phyloP scores from a whole-genome alignment of 352 stramenopile species.

The Phytophthora chlamydospora region DNA sequence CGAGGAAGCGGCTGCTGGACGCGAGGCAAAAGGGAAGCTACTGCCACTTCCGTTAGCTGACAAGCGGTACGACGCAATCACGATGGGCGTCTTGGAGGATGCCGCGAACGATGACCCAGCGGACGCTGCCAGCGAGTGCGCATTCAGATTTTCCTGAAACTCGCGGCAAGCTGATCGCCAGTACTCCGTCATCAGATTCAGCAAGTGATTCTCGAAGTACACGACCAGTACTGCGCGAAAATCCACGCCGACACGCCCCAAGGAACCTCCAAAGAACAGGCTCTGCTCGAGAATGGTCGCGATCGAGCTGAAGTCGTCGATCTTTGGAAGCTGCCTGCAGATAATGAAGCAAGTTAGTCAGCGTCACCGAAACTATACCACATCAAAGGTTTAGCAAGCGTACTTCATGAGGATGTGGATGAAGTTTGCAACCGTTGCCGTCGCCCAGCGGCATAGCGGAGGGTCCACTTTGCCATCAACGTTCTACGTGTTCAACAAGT shows the following conservation, averaged over 20 bases:
- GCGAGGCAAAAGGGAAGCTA: conserved; percentile 36
- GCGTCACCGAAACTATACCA: neutral
- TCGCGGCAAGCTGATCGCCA: conserved; percentile 66
- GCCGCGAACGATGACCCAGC: conserved; percentile 29
- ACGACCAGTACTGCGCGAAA: conserved; percentile 84
- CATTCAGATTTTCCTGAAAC: conserved; percentile 64
- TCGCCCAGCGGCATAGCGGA: conserved; percentile 81
- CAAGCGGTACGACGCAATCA: conserved; percentile 74
- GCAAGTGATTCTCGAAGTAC: conserved; percentile 83
- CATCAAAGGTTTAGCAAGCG: conserved; percentile 2
- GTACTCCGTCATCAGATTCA: conserved; percentile 64
- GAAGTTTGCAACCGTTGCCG: conserved; percentile 79
- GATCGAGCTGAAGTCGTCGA: conserved; percentile 84
- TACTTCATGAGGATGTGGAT: conserved; percentile 85
- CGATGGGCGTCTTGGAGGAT: conserved; percentile 63
- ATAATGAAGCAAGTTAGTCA: conserved; percentile 10
- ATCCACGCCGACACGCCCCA: conserved; percentile 82
- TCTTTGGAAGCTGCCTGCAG: conserved; percentile 81
- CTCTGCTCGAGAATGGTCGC: conserved; percentile 84
- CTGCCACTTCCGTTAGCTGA: conserved; percentile 21
- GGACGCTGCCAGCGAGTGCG: conserved; percentile 41
- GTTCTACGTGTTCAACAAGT: conserved; percentile 38
- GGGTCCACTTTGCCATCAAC: conserved; percentile 83
- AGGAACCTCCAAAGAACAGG: conserved; percentile 84
- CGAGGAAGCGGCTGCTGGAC: conserved; percentile 5